A percentile compares a stretch with the other conserved stretches of the same genome.
phyloP scores from a whole-genome alignment of 2,329 filamentous ascomycete species.

The Calycina marina region DNA sequence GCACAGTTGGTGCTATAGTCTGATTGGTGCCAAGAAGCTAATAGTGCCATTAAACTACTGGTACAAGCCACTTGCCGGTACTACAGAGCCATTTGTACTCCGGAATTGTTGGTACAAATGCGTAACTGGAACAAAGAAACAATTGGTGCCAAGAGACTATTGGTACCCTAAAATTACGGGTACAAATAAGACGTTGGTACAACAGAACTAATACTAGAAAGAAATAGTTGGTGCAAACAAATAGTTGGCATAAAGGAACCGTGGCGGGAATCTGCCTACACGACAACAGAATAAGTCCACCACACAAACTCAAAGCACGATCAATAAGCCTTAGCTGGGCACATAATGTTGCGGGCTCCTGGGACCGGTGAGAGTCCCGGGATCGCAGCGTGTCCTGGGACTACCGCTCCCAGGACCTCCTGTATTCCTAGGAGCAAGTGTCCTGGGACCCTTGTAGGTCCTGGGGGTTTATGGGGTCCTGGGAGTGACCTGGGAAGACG shows the following conservation, averaged over 20 bases:
- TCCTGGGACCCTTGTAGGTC: slow-evolving; percentile 2
- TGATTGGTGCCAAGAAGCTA: background rate
- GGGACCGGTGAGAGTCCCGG: slow-evolving; percentile 5
- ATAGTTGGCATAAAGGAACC: slow-evolving; percentile 2
- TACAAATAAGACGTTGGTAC: background rate
- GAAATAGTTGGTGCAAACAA: slow-evolving; percentile 1
- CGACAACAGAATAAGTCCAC: slow-evolving; percentile 1
- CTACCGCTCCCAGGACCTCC: slow-evolving; percentile 4
- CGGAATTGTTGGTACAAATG: background rate
- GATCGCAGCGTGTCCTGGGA: slow-evolving; percentile 4
- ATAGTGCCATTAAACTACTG: background rate
- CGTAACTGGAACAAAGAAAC: background rate
- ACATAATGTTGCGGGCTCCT: slow-evolving; percentile 2
- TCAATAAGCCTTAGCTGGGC: background rate
- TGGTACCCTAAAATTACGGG: background rate
- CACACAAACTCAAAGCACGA: slow-evolving; percentile 2
- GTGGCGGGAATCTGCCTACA: slow-evolving; percentile 2
- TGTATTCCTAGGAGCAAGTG: slow-evolving; percentile 4
- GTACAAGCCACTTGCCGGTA: background rate
- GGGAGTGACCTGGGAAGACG: slow-evolving; percentile 4
- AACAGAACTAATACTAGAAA: slow-evolving; percentile 1
- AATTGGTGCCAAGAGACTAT: background rate
- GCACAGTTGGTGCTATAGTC: background rate
- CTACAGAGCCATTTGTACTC: background rate
- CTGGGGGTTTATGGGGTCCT: background rate